These are phyloP conservation scores for Alternaria brassicicola DNA, from an alignment of 2,329 filamentous ascomycete species.

Conservation along the genomic window DNA sequence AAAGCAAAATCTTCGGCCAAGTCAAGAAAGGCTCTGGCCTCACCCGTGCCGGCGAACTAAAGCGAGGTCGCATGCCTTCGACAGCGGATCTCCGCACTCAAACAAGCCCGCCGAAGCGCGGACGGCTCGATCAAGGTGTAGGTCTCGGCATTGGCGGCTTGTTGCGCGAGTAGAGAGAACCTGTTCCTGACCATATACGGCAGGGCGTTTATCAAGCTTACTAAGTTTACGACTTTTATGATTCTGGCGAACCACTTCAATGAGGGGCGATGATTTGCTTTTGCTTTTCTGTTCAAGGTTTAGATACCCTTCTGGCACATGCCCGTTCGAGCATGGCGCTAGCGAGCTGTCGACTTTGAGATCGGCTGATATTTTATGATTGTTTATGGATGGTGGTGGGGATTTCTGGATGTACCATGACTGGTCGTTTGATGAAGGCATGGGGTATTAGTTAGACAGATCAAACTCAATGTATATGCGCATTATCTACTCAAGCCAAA, in stretches of 20 bases:
- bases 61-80: constrained; percentile 39
- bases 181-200: constrained; percentile 21
- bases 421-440: not conserved
- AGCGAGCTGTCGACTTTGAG: constrained; percentile 2
- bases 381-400: not conserved
- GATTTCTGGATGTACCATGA: not conserved
- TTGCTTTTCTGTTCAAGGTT: constrained; percentile 7
- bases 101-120: constrained; percentile 56
- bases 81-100: constrained; percentile 30
- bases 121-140: constrained; percentile 56
- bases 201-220: constrained; percentile 12
- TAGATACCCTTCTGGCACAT: constrained; percentile 22
- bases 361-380: constrained; percentile 1
- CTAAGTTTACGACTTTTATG: constrained; percentile 17
- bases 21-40: constrained; percentile 61
- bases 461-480: constrained; percentile 15
- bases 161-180: constrained; percentile 36
- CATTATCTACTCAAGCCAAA: not conserved
- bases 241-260: constrained; percentile 8
- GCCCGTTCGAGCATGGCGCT: constrained; percentile 6
- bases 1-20: constrained; percentile 67
- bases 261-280: not conserved
- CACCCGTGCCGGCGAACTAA: constrained; percentile 36
- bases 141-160: constrained; percentile 62
- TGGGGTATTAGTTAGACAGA: constrained; percentile 10